These are phyloP conservation scores for Colletotrichum spaethianum DNA, from an alignment of 2,329 filamentous ascomycete species.

Conservation along the genomic window DNA sequence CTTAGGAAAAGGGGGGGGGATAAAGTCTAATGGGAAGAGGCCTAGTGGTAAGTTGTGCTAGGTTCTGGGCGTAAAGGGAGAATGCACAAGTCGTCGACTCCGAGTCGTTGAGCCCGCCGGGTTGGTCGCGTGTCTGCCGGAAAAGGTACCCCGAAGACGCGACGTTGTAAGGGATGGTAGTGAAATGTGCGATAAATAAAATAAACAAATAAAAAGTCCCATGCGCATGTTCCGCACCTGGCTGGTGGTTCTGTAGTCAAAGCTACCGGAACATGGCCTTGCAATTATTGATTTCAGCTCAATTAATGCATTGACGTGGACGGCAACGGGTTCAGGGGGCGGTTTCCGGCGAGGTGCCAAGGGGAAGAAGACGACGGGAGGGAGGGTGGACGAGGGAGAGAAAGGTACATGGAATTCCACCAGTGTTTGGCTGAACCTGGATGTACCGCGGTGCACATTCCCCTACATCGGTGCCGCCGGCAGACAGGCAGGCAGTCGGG, in stretches of 20 bases:
- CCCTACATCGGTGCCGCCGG: constrained; percentile 29
- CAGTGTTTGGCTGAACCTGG: not conserved
- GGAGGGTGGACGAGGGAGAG: not conserved
- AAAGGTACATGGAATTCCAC: constrained; percentile 1
- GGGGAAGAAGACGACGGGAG: not conserved
- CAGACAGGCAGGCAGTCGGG: not conserved
- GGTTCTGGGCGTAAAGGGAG: no score
- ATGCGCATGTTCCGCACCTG: not conserved
- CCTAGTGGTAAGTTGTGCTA: not conserved
- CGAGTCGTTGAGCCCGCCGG: not conserved
- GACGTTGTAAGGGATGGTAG: not conserved
- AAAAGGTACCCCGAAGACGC: not conserved
- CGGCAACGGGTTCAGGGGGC: constrained; percentile 13
- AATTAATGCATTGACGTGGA: constrained; percentile 9
- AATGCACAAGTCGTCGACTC: not conserved
- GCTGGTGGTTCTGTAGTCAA: not conserved
- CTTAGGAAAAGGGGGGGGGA: not conserved
- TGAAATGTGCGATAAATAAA: not conserved
- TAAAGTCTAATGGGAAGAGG: not conserved
- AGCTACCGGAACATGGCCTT: constrained; percentile 2
- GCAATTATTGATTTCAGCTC: constrained; percentile 1
- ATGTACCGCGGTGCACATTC: constrained; percentile 9
- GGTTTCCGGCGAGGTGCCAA: not conserved
- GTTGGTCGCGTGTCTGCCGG: not conserved
- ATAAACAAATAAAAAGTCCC: no score